Base-by-base conservation (phyloP, 2,329 filamentous ascomycete species). In the Exophiala spinifera region DNA sequence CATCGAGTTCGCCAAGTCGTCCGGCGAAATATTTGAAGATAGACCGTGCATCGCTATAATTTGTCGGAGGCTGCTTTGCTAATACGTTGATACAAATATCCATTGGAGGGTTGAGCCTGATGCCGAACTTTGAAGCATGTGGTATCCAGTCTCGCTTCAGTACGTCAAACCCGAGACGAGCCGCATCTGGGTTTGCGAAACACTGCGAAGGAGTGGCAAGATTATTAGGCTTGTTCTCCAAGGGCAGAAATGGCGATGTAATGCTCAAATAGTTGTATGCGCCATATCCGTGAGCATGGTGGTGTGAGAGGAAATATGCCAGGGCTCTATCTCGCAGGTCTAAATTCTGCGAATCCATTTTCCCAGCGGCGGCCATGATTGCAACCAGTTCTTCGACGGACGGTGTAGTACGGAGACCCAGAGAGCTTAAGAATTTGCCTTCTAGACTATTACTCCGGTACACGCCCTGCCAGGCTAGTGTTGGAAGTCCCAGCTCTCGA, bases 101-200 rank as follows among this genome's bases (percentile, higher is more conserved):
- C 57, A 97, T 87, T 0, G 85, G 83, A 0, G 95, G 94, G 68
- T 99, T 86, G 49, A 81, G 74, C n/a, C 81, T 80, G 4, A 99
- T 91, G 1, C 91, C 91, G 64, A 99, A 91, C 72, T 94, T 92
- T 51, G 79, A 77, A 14, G 91, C 89, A 74, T 97, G 89, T 10
- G 80, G 74, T 56, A 88, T 85, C n/a, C 97, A 78, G 60, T 94
- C 88, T 45, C 75, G 80, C 57, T 83, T 80, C 31, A 99, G 74
- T 15, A 96, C 86, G 21, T 85, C 78, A 65, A 95, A 97, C 0
- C 89, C 89, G 49, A 99, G 78, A 3, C 95, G 77, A 1, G 86
- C 79, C 19, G 89, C 88, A 39, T 81, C 81, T 36, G 86, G 82
- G 28, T 97, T 92, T 1, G 85, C 90, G 67, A 89, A 99, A 66